phyloP scores from a whole-genome alignment of 768 basidiomycete species.

The Sarcomyxa edulis region DNA sequence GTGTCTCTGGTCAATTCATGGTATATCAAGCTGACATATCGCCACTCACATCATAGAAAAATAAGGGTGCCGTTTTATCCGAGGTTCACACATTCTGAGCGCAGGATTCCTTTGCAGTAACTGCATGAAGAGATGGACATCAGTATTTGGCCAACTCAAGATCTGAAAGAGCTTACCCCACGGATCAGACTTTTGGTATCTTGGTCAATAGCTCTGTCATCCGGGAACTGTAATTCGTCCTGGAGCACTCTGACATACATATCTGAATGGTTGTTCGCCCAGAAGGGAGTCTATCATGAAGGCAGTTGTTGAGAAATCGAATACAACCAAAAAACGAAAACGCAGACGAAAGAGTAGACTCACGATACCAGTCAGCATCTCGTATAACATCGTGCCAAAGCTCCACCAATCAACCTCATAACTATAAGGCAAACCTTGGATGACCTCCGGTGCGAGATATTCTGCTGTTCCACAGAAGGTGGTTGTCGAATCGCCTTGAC shows the following conservation, averaged over 20 bases:
- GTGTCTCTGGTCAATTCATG: conserved; percentile 14
- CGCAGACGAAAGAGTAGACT: conserved; percentile 28
- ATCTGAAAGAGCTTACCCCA: conserved; percentile 55
- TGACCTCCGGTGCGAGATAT: conserved; percentile 95
- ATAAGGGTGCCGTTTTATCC: conserved; percentile 92
- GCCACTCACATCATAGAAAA: conserved; percentile 89
- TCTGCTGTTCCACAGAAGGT: conserved; percentile 97
- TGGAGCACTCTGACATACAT: conserved; percentile 94
- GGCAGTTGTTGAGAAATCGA: conserved; percentile 6
- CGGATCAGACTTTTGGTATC: conserved; percentile 95
- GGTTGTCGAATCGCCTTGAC: conserved; percentile 60
- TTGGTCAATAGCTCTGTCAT: conserved; percentile 88
- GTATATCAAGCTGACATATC: no score
- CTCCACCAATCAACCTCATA: conserved; percentile 99
- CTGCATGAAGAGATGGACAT: conserved; percentile 31
- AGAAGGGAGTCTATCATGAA: conserved; percentile 73
- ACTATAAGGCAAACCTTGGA: conserved; percentile 83
- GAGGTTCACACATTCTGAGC: conserved; percentile 86
- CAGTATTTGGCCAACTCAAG: neutral
- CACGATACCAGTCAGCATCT: conserved; percentile 95
- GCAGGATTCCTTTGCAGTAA: conserved; percentile 91
- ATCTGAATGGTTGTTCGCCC: conserved; percentile 88
- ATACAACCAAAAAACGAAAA: conserved; percentile 8
- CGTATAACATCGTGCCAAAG: conserved; percentile 95
- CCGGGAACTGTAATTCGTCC: conserved; percentile 85